Base-by-base conservation (phyloP, 1,284 basidiomycete genomes). In the Coniophora puteana region DNA sequence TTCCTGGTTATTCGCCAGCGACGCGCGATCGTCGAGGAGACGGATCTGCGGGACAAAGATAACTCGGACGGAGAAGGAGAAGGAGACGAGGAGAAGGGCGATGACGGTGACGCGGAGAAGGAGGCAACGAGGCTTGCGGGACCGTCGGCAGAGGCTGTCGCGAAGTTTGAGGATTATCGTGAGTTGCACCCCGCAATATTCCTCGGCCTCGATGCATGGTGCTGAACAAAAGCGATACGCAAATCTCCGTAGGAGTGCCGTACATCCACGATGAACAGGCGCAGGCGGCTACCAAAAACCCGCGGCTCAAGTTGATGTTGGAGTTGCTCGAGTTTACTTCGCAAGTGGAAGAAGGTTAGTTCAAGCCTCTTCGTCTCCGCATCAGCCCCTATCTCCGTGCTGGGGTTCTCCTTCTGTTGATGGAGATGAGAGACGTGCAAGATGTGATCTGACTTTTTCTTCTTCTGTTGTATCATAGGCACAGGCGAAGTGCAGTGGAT, bases 221-320 rank as follows among this genome's bases (percentile, higher is more conserved):
- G 13, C 36, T 31, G 12, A 4, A 28, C n/a, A 44, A 41, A 50
- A 17, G 16, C 10, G 35, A 45, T 26, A 42, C 41, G 13, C 37
- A n/a, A 5, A 11, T 8, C 32, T 20, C 26, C 46, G 16, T 58
- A 93, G 90, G 77, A 40, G 83, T 93, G 33, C 85, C 82, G 8
- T 85, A 85, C 45, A 71, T 80, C 31, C 78, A 66, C 39, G 80
- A 92, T 41, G 80, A 88, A 41, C 76, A 83, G 40, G 81, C 80
- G 5, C 66, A 80, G n/a, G 89, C 86, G 0, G 84, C 84, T 1
- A 83, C 82, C 18, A 83, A 78, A 52, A 81, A 94, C 54, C 69
- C 82, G 4, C 74, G 85, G 42, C 67, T 96, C 46, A 92, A 92
- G 55, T 75, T 96, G 8, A 62, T 97, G 48, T 86, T 94, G 60